Conservation (phyloP, 148 eudicot genomes). For the Arctostaphylos glauca region DNA sequence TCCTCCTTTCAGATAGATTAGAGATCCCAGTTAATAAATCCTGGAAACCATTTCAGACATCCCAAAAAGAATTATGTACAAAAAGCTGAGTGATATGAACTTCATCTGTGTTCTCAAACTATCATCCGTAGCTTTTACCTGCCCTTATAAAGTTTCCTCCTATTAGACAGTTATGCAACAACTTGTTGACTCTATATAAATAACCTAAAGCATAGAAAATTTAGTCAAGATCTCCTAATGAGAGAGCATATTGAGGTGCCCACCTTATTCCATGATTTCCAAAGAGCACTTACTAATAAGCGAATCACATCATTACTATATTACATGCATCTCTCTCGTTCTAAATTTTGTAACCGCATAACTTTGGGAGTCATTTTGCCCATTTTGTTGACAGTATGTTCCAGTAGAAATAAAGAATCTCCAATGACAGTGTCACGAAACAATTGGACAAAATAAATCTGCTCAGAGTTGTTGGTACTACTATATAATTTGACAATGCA, state of each 20-base stretch:
- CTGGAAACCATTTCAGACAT: neutral
- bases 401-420: neutral
- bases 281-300: neutral
- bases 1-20: neutral
- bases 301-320: neutral
- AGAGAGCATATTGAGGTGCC: neutral
- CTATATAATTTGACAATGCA: neutral
- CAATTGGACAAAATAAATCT: neutral
- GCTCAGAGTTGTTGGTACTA: neutral
- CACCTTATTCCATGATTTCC: neutral
- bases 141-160: neutral
- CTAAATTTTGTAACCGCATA: neutral
- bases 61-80: neutral
- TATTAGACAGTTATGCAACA: neutral
- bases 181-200: neutral
- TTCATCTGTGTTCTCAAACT: neutral
- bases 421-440: neutral
- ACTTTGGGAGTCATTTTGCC: neutral
- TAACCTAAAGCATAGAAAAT: neutral
- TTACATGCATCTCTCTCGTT: neutral
- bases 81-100: neutral
- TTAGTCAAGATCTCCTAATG: neutral
- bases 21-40: neutral
- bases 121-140: neutral
- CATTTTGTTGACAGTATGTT: neutral